phyloP scores from a whole-genome alignment of 495 filamentous ascomycete genomes.

The Pyrenopolyporus hunteri region DNA sequence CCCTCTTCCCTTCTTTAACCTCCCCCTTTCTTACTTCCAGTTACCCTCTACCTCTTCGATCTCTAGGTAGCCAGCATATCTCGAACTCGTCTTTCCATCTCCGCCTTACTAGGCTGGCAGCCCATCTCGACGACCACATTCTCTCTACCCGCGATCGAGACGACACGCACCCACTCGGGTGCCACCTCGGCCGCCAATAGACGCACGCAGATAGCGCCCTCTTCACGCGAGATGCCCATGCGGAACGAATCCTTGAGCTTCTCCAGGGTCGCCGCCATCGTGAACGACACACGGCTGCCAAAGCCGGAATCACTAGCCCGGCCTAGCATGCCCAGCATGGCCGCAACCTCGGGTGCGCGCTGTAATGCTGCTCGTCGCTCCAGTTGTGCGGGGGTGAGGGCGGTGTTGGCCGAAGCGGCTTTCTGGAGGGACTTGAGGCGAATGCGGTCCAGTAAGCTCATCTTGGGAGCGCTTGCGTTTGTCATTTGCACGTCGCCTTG shows the following conservation, averaged over 20 bases:
- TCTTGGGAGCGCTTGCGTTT: constrained; percentile 45
- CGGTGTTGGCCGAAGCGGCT: constrained; percentile 42
- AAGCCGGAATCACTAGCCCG: constrained; percentile 47
- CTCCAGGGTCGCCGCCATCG: constrained; percentile 63
- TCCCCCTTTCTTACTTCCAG: background rate
- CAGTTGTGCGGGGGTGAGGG: constrained; percentile 54
- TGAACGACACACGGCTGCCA: constrained; percentile 57
- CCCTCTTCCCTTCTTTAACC: background rate
- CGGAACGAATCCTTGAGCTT: constrained; percentile 66
- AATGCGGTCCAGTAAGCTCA: constrained; percentile 66
- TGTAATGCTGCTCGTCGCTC: constrained; percentile 64
- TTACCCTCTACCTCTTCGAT: background rate
- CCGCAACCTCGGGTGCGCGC: constrained; percentile 64
- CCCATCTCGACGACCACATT: constrained; percentile 63
- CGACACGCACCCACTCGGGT: constrained; percentile 65
- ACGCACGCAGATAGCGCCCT: constrained; percentile 60
- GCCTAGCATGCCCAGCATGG: constrained; percentile 64
- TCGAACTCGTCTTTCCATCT: constrained; percentile 11
- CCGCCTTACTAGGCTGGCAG: constrained; percentile 50
- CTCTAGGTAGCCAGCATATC: background rate
- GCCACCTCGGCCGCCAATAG: constrained; percentile 64
- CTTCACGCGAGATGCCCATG: constrained; percentile 64
- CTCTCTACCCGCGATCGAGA: constrained; percentile 60
- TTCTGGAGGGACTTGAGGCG: constrained; percentile 61
- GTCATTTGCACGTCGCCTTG: constrained; percentile 22